Evolutionary conservation across 2,329 filamentous ascomycete species (phyloP), one percentile per base, ranked within the genome.

Genomic region (Setomelanomma holmii): DNA sequence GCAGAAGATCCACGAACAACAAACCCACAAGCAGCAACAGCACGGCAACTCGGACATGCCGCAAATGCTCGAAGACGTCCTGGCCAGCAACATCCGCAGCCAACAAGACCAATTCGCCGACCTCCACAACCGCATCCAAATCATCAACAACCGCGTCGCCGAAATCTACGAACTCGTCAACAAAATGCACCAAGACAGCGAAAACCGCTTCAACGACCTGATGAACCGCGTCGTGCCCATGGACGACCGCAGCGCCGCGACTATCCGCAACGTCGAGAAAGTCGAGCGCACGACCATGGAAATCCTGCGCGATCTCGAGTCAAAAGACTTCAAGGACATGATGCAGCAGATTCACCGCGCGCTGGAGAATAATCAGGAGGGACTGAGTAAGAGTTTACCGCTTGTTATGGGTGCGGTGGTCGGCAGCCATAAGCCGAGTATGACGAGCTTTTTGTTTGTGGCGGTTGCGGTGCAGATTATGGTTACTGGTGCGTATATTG

Each of bases 81-180:
- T 79, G 1, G 76, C 79, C 34, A 75, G 76, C 5, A 76, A 64
- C 45, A 78, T 81, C 65, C 76, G 75, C 27, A 75, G 72, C 20
- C 73, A 77, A 21, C 67, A 79, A 58, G 74, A 80, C 48, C 91
- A 96, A 74, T 93, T 97, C 70, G 82, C 83, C 27, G 93, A 97
- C 71, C 82, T 98, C 12, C 89, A 96, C 79, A 89, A 89, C 78
- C 89, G 92, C 24, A 79, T 98, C 16, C 91, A 93, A 73, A 82
- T 80, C 62, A 80, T 91, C 52, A 86, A 86, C 73, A 87, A 91
- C 75, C 86, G 89, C 66, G 77, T 91, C 36, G 80, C 81, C 17
- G 82, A 82, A 61, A 79, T 91, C 50, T 86, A 85, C 73, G 81
- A 81, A 36, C 77, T 85, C 49, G 74, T 88, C 35, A 78, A 81